Percentiles rank a stretch among this genome's conserved stretches.
Evolutionary conservation across 2,329 filamentous ascomycete species (phyloP).

Genomic region (Dactylonectria macrodidyma): DNA sequence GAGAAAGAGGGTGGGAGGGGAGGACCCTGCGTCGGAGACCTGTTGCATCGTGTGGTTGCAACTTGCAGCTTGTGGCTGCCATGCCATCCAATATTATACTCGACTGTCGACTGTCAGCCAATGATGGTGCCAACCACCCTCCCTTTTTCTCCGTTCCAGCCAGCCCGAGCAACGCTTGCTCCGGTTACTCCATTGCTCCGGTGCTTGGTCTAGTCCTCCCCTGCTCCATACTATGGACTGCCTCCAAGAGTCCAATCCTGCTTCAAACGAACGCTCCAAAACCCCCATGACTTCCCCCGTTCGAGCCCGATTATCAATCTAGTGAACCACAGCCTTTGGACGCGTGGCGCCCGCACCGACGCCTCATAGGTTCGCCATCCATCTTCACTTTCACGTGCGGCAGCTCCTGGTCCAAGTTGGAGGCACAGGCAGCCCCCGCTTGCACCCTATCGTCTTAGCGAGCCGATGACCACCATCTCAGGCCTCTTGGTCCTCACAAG

Average conservation of each 20-base stretch:
- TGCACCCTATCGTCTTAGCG: conserved; percentile 5
- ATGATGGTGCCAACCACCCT: conserved; percentile 33
- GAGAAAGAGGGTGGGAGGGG: no score
- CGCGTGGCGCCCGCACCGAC: conserved; percentile 44
- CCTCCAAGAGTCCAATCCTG: no score
- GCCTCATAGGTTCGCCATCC: conserved; percentile 40
- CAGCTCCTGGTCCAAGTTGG: conserved; percentile 8
- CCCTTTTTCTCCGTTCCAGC: conserved; percentile 9
- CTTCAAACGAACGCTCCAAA: conserved; percentile 8
- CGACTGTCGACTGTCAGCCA: background rate
- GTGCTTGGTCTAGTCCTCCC: no score
- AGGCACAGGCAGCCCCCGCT: conserved; percentile 40
- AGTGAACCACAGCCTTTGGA: conserved; percentile 31
- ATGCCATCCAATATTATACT: no score
- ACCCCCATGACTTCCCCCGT: conserved; percentile 46
- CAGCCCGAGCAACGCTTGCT: conserved; percentile 40
- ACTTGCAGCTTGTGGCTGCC: background rate
- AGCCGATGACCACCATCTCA: conserved; percentile 46
- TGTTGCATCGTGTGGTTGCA: conserved; percentile 2
- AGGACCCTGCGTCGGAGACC: conserved; percentile 6
- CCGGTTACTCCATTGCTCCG: background rate
- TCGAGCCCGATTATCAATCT: conserved; percentile 40
- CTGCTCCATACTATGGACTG: no score
- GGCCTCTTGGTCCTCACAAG: conserved; percentile 38
- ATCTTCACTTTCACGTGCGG: conserved; percentile 45